These are phyloP conservation scores for Microglena sp. DNA, from an alignment of 139 green algal genomes.

Conservation along the genomic window DNA sequence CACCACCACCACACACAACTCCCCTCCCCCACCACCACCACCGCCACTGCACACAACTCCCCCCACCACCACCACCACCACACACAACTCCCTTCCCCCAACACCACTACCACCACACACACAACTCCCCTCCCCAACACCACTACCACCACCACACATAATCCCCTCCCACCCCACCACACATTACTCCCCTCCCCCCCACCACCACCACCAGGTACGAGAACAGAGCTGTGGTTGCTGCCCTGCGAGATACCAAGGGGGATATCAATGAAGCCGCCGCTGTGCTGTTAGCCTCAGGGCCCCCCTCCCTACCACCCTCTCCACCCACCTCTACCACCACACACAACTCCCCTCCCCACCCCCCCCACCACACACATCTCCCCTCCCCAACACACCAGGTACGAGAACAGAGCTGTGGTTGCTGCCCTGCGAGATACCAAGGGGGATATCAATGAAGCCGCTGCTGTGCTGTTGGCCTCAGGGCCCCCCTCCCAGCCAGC, in stretches of 20 bases:
- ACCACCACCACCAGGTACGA: neutral
- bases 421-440: neutral
- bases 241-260: too few relatives aligned
- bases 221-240: too few relatives aligned
- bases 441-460: neutral
- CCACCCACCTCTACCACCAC: neutral
- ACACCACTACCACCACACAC: too few relatives aligned
- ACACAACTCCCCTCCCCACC: neutral
- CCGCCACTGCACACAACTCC: too few relatives aligned
- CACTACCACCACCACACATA: neutral
- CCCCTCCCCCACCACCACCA: too few relatives aligned
- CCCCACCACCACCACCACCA: too few relatives aligned
- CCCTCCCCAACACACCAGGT: neutral
- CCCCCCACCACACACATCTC: neutral
- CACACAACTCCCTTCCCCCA: too few relatives aligned
- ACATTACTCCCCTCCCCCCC: neutral
- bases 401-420: conserved; percentile 1
- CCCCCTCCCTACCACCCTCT: too few relatives aligned
- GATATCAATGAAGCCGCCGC: conserved; percentile 1
- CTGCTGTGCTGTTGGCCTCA: conserved; percentile 5
- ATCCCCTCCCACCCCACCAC: too few relatives aligned
- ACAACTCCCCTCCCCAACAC: too few relatives aligned
- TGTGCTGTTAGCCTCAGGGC: too few relatives aligned
- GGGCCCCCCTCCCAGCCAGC: neutral
- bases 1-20: too few relatives aligned